A percentile compares a stretch with the other conserved stretches of the same genome.
Evolutionary conservation across 1,284 basidiomycete species (phyloP).

Genomic region (Pascua guehoae): DNA sequence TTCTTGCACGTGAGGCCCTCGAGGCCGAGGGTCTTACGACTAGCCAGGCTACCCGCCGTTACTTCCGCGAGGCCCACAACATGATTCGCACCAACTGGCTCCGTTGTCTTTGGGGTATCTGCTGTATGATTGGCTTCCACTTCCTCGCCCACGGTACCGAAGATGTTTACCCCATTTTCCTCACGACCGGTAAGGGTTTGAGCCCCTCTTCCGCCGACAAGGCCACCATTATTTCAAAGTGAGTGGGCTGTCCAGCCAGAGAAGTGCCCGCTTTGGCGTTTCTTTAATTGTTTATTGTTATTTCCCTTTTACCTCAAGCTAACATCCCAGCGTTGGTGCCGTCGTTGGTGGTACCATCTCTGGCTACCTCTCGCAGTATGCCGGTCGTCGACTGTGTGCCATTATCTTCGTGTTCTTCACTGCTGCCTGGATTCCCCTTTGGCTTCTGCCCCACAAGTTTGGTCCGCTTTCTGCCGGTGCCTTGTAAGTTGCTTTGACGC

Average conservation of each 20-base stretch:
- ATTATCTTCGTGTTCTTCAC: slow-evolving; percentile 55
- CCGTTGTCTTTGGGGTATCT: slow-evolving; percentile 71
- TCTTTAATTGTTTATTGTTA: slow-evolving; percentile 22
- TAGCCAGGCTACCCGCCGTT: slow-evolving; percentile 65
- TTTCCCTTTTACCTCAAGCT: too few species aligned
- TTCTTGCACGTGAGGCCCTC: slow-evolving; percentile 32
- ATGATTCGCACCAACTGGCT: slow-evolving; percentile 79
- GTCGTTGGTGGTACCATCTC: slow-evolving; percentile 72
- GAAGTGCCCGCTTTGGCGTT: too few species aligned
- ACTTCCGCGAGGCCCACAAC: slow-evolving; percentile 62
- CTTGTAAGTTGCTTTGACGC: slow-evolving; percentile 14
- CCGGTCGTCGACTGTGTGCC: slow-evolving; percentile 69
- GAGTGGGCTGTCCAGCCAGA: slow-evolving; percentile 26
- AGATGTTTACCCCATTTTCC: slow-evolving; percentile 34
- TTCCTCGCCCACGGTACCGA: slow-evolving; percentile 70
- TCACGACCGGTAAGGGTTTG: slow-evolving; percentile 20
- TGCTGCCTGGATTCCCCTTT: slow-evolving; percentile 57
- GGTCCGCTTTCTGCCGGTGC: slow-evolving; percentile 39
- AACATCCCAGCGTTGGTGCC: slow-evolving; percentile 58
- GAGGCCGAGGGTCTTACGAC: slow-evolving; percentile 43
- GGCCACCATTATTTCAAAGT: slow-evolving; percentile 68
- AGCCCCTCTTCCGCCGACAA: slow-evolving; percentile 60
- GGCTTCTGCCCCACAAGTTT: slow-evolving; percentile 67
- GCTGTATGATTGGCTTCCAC: slow-evolving; percentile 69
- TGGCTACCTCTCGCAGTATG: slow-evolving; percentile 74